A percentile compares a stretch with the other conserved stretches of the same genome.
Conservation (phyloP, 805 yeast genomes). For the Starmera caribaea region DNA sequence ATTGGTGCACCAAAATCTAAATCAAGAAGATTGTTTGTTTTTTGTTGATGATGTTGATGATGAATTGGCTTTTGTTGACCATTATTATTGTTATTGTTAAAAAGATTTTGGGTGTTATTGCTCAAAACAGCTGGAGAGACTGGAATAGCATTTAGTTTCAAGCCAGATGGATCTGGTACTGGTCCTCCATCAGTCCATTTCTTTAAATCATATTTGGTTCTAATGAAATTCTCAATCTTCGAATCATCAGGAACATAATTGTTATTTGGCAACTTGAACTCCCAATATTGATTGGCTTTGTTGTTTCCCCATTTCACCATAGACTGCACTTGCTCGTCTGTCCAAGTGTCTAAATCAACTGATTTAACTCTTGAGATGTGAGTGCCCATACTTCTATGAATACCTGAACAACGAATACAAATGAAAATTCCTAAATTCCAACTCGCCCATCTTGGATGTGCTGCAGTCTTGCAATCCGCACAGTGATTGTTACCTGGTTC, state of each 20-base stretch:
- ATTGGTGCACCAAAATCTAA: conserved; percentile 21
- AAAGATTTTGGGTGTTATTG: conserved; percentile 1
- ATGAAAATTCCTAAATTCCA: conserved; percentile 92
- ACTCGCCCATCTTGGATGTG: conserved; percentile 96
- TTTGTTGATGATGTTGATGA: conserved; percentile 6
- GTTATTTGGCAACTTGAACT: conserved; percentile 56
- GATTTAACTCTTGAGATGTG: conserved; percentile 90
- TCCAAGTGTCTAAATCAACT: conserved; percentile 94
- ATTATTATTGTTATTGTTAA: conserved; percentile 3
- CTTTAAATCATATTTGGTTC: conserved; percentile 85
- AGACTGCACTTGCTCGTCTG: conserved; percentile 77
- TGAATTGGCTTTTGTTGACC: conserved; percentile 3
- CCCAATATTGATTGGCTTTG: conserved; percentile 78
- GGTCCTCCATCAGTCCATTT: conserved; percentile 64
- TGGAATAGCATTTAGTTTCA: conserved; percentile 1
- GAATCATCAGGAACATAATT: conserved; percentile 70
- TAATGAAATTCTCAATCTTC: conserved; percentile 80
- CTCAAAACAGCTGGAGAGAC: neutral
- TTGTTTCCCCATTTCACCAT: conserved; percentile 85
- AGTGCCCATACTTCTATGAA: conserved; percentile 91
- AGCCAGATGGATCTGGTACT: conserved; percentile 48
- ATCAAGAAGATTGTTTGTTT: conserved; percentile 16
- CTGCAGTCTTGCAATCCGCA: conserved; percentile 84
- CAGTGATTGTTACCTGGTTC: conserved; percentile 74
- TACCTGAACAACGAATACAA: conserved; percentile 93